Evolutionary conservation across 495 filamentous ascomycete genomes (phyloP).

Genomic region (Glarea lozoyensis): DNA sequence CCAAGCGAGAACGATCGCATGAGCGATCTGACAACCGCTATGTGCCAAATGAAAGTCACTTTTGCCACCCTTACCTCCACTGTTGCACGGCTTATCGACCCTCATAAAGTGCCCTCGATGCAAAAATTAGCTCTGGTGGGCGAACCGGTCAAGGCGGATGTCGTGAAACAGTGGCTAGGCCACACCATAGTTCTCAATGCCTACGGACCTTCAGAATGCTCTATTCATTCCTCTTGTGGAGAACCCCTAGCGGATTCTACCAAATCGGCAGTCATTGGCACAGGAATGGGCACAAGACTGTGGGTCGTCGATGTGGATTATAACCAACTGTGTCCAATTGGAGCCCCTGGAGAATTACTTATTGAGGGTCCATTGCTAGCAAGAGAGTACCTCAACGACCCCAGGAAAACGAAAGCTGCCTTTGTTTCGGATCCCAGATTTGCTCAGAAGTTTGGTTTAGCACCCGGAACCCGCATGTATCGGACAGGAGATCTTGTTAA

Average conservation of each 20-base stretch:
- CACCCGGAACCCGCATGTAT: constrained; percentile 35
- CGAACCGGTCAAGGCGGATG: constrained; percentile 24
- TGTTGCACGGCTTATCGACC: constrained; percentile 30
- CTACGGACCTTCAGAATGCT: neutral
- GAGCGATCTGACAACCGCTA: constrained; percentile 21
- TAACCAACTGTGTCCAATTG: constrained; percentile 44
- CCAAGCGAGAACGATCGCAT: constrained; percentile 31
- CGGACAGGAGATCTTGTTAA: constrained; percentile 29
- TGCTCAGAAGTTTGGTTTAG: constrained; percentile 1
- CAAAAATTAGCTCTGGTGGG: constrained; percentile 39
- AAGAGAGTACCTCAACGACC: constrained; percentile 35
- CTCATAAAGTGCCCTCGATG: constrained; percentile 34
- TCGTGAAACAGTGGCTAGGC: neutral
- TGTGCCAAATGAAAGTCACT: constrained; percentile 24
- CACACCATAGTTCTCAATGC: neutral
- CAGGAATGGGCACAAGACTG: constrained; percentile 23
- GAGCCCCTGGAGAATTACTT: constrained; percentile 50
- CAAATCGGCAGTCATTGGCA: constrained; percentile 3
- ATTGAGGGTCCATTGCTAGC: constrained; percentile 51
- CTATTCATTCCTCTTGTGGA: neutral
- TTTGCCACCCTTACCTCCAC: constrained; percentile 32
- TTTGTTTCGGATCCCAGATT: constrained; percentile 23
- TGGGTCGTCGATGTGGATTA: constrained; percentile 30
- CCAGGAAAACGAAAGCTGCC: constrained; percentile 9
- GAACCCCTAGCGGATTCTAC: neutral